Percentiles rank a stretch among this genome's conserved stretches.
phyloP scores from a whole-genome alignment of 2,329 filamentous ascomycete species.

The Dactylonectria estremocensis region DNA sequence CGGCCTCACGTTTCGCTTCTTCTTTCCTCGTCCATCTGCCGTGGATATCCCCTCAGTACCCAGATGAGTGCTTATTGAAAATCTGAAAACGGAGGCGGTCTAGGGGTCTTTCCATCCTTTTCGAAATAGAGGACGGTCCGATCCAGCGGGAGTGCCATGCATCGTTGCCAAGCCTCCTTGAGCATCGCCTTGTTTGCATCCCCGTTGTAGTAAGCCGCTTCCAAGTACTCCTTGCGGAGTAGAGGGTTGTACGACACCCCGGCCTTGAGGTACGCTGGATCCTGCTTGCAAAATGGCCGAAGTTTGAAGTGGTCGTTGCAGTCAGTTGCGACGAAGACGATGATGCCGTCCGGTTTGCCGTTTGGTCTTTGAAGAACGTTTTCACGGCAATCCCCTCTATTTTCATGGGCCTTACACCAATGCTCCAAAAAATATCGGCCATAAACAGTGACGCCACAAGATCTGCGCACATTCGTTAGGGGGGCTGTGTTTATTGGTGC shows the following conservation, averaged over 20 bases:
- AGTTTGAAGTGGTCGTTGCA: neutral
- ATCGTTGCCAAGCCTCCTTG: neutral
- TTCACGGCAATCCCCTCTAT: conserved; percentile 1
- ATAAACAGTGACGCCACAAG: neutral
- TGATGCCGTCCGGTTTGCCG: neutral
- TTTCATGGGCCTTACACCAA: neutral
- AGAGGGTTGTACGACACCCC: conserved; percentile 10
- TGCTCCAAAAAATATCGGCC: neutral
- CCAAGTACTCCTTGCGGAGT: neutral
- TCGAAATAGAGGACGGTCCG: neutral
- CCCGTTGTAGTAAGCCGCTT: neutral
- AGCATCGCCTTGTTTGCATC: neutral
- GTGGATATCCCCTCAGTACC: too few species aligned
- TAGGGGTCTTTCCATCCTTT: neutral
- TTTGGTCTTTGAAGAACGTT: neutral
- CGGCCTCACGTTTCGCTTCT: too few species aligned
- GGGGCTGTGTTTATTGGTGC: too few species aligned
- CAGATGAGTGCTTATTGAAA: neutral
- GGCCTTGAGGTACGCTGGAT: conserved; percentile 14
- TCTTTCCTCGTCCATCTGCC: too few species aligned
- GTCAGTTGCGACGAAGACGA: conserved; percentile 22
- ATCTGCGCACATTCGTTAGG: neutral
- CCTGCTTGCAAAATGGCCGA: conserved; percentile 21
- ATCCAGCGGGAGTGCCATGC: neutral
- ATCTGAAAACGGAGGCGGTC: neutral